phyloP scores from a whole-genome alignment of 106 monocot genomes.

The Dendrobium catenatum region DNA sequence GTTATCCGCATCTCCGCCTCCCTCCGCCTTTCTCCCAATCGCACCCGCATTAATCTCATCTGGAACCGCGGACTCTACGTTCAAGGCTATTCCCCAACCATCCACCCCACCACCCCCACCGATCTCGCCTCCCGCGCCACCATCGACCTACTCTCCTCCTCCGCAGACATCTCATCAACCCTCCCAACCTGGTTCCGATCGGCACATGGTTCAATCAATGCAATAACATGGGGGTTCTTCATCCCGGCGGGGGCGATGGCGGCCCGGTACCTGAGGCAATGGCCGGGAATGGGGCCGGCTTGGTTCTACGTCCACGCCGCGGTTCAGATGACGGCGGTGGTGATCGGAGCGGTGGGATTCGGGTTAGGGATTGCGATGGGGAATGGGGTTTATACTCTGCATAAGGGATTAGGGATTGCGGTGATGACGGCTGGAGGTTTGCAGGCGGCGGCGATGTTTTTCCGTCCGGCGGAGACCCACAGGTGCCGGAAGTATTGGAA shows the following conservation, averaged over 20 bases:
- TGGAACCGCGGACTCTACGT: conserved; percentile 93
- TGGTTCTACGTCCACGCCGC: conserved; percentile 84
- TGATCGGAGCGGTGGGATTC: conserved; percentile 49
- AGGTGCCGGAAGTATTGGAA: conserved; percentile 83
- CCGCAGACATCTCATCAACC: conserved; percentile 14
- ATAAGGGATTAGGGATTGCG: conserved; percentile 53
- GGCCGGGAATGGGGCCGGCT: conserved; percentile 33
- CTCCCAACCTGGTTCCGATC: conserved; percentile 21
- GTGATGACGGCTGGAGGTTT: conserved; percentile 36
- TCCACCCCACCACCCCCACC: conserved; percentile 52
- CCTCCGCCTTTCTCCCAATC: conserved; percentile 41
- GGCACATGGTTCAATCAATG: conserved; percentile 44
- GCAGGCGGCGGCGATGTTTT: conserved; percentile 67
- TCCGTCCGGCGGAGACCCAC: conserved; percentile 65
- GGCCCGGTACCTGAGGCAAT: conserved; percentile 67
- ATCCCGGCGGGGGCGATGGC: conserved; percentile 49
- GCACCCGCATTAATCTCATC: conserved; percentile 58
- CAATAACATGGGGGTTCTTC: conserved; percentile 67
- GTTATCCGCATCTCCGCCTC: conserved; percentile 49
- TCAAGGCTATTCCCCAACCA: conserved; percentile 84
- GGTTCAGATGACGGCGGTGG: conserved; percentile 44
- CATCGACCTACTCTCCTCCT: conserved; percentile 46
- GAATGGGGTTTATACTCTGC: conserved; percentile 46
- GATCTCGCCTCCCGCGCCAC: conserved; percentile 60
- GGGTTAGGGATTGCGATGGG: conserved; percentile 40